Base-by-base conservation (phyloP, 139 green algal genomes). In the Pseudopediastrum boryanum region DNA sequence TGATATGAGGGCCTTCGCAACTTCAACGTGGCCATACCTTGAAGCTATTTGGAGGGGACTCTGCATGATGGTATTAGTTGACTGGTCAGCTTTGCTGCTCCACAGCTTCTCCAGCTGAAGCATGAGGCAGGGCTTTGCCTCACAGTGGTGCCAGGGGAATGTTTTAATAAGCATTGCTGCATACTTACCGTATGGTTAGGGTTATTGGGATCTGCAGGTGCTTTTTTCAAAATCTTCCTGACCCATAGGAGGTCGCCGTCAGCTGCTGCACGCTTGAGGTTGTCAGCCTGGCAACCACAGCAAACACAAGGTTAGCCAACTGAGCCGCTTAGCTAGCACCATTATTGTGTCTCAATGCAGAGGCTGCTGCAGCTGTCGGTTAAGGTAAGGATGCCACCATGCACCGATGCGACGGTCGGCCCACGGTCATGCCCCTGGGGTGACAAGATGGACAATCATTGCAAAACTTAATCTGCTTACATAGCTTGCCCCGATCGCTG, bases 1-100 rank as follows among this genome's bases (percentile, higher is more conserved):
- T 7, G 51, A 59, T 16, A 80, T 25, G 1, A 80, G 44, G 4
- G 29, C 59, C 42, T 31, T 33, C 8, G 68, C 59, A 38, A 29
- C 43, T 12, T 46, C 44, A 2, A 80, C 13, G 33, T 64, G 59
- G 7, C 73, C 73, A 50, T 41, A 23, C 33, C 27, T 70, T 21
- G 41, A 25, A 27, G 73, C 73, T 3, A 80, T 12, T 61, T 80
- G 51, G 42, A 80, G 59, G 2, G 73, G 43, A 36, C 73, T 72
- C 73, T 80, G 73, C 58, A 39, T 33, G 4, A n/a, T 23, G 9
- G n/a, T 23, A 65, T n/a, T 2, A 19, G 33, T 4, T 13, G 23
- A 31, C 5, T 29, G 8, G 44, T 29, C 8, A 64, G 48, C 23
- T 19, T 36, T 19, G 9, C 41, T 4, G 39, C 21, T 33, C 1